Percentiles rank a stretch among this genome's conserved stretches.
These are phyloP conservation scores for Amaranthus cruentus DNA, from an alignment of 148 eudicot species.

Conservation along the genomic window DNA sequence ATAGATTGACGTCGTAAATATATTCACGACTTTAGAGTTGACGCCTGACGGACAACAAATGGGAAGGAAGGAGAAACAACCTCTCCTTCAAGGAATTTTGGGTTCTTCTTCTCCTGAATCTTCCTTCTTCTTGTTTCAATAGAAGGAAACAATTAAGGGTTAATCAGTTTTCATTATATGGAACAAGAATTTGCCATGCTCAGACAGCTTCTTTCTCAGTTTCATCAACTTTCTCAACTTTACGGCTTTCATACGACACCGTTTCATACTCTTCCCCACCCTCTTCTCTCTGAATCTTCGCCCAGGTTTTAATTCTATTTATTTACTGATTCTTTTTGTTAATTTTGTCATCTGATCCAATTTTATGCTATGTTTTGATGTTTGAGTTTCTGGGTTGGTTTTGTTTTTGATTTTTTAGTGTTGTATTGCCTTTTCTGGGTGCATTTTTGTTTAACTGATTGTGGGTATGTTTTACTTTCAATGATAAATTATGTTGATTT, in stretches of 20 bases:
- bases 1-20: neutral
- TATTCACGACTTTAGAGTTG: too few relatives aligned
- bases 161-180: slow-evolving; percentile 14
- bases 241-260: slow-evolving; percentile 32
- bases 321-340: neutral
- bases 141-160: too few relatives aligned
- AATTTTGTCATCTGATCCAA: neutral
- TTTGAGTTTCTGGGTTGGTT: neutral
- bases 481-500: neutral
- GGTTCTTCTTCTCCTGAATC: slow-evolving; percentile 3
- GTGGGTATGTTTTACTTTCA: neutral
- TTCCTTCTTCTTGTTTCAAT: neutral
- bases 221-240: slow-evolving; percentile 51
- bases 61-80: neutral
- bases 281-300: slow-evolving; percentile 15
- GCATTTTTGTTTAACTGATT: neutral
- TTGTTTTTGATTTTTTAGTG: neutral
- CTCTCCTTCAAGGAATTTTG: neutral
- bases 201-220: slow-evolving; percentile 63
- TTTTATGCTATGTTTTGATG: neutral
- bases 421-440: neutral
- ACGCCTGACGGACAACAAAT: neutral
- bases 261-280: slow-evolving; percentile 15
- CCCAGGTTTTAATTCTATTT: slow-evolving; percentile 29
- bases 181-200: slow-evolving; percentile 49